Conservation (phyloP, 2,329 filamentous ascomycete species). For the Colletotrichum orbiculare region DNA sequence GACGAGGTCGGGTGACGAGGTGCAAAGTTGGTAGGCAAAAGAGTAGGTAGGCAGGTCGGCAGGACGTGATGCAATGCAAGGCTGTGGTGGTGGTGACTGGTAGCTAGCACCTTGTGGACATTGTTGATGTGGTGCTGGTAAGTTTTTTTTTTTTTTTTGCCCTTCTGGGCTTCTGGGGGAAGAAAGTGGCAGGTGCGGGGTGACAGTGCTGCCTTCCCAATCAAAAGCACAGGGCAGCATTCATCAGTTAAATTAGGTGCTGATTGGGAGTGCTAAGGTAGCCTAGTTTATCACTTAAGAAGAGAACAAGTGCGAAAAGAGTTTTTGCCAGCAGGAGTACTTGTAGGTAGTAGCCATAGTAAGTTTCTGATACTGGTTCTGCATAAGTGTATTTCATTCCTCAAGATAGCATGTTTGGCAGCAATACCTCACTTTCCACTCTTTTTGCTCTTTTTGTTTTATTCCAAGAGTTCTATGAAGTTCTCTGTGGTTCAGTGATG, state of each 20-base stretch:
- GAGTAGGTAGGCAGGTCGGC: too few species aligned
- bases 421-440: too few species aligned
- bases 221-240: not conserved
- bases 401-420: not conserved
- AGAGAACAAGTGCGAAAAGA: not conserved
- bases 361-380: not conserved
- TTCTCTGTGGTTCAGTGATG: too few species aligned
- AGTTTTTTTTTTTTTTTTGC: not conserved
- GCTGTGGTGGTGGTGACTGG: too few species aligned
- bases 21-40: too few species aligned
- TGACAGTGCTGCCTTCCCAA: constrained; percentile 17
- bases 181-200: constrained; percentile 15
- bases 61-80: too few species aligned
- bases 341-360: not conserved
- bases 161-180: too few species aligned
- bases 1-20: too few species aligned
- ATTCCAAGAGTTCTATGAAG: too few species aligned
- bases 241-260: not conserved
- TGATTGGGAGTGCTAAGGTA: not conserved
- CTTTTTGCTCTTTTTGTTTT: too few species aligned
- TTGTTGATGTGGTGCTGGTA: not conserved
- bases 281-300: not conserved
- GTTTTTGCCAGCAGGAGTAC: too few species aligned
- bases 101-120: not conserved
- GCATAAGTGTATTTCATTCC: not conserved